phyloP scores from a whole-genome alignment of 805 yeast genomes.

The Peterozyma toletana region DNA sequence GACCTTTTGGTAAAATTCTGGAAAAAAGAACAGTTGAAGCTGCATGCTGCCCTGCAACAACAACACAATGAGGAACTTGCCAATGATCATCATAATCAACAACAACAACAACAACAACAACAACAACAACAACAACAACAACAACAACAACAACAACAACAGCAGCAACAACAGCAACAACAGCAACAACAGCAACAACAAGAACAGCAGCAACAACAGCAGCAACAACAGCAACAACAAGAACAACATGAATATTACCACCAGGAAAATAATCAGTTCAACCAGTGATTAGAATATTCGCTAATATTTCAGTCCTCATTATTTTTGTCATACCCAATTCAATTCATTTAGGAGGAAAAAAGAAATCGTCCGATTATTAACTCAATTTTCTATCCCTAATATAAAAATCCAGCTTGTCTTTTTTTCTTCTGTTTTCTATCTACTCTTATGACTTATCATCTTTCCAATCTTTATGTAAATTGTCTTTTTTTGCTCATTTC shows the following conservation, averaged over 20 bases:
- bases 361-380: no score
- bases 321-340: no score
- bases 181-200: conserved; percentile 8
- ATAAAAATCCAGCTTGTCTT: neutral
- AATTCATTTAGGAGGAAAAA: no score
- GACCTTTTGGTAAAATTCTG: conserved; percentile 80
- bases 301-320: no score
- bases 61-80: conserved; percentile 8
- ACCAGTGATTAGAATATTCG: no score
- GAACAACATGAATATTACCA: no score
- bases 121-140: conserved; percentile 15
- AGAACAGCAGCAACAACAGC: conserved; percentile 3
- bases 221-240: neutral
- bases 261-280: no score
- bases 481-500: no score
- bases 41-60: conserved; percentile 9
- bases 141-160: conserved; percentile 11
- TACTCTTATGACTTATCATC: no score
- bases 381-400: neutral
- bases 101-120: conserved; percentile 4
- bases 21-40: conserved; percentile 57
- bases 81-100: neutral
- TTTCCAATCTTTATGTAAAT: no score
- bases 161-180: neutral
- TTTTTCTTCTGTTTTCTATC: neutral